Base-by-base conservation (phyloP, 768 basidiomycete species). In the Jaapia argillacea region DNA sequence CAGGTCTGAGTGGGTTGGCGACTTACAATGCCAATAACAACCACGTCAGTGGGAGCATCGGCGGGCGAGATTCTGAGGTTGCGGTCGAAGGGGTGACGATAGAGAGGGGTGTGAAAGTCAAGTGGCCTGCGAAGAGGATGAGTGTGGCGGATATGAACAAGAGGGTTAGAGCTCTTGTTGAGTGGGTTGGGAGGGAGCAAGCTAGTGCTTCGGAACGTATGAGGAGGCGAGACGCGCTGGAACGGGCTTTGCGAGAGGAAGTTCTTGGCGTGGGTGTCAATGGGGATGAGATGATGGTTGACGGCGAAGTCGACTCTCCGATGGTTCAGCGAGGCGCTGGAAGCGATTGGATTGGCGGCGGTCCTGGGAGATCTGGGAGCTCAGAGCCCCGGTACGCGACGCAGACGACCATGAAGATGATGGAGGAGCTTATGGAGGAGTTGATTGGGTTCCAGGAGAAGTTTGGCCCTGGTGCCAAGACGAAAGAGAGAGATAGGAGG, bases 71-170 rank as follows among this genome's bases (percentile, higher is more conserved):
- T 41, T 74, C 74, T 42, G n/a, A n/a, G n/a, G 52, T 69, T n/a
- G 81, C 82, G 44, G 10, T 21, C 37, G 37, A 38, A 21, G 37
- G 37, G 10, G 21, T 38, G 21, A 77, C 72, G 6, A 69, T 73
- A 58, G 82, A 89, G 56, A 69, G 86, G 38, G 85, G 85, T 6
- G 85, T 88, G 12, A 84, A 88, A 60, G 83, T 96, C 45, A 85
- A 88, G 54, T 98, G 89, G 84, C 94, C 93, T 1, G 79, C 79
- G 51, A 92, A 93, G 64, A 75, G 94, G 41, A 92, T 82, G 77
- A 96, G 92, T 52, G 83, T 94, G n/a, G 85, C 81, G 16, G 94
- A 97, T 59, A 94, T 98, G 90, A 87, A 90, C 61, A 96, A 96
- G 65, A 80, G 94, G 21, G 88, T 94, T 20, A 72, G 88, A 26